Base-by-base conservation (phyloP, 176 grass and related monocot species). In the Triticum turgidum region DNA sequence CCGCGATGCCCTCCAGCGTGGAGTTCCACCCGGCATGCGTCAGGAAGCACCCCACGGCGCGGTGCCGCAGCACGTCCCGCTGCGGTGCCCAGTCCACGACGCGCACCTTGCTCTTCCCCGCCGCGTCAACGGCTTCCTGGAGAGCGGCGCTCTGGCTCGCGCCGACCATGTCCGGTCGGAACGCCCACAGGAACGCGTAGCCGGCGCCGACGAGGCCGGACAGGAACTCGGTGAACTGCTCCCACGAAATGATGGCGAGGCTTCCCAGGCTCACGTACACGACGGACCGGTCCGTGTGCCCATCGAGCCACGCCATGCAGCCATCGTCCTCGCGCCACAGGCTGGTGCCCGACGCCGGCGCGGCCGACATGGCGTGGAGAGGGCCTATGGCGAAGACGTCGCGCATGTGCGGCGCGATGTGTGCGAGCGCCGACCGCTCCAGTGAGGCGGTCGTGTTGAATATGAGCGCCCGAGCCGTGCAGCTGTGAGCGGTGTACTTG, bases 21-120 rank as follows among this genome's bases (percentile, higher is more conserved):
- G 91, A 96, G 78, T 96, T 96, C 91, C 94, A 96, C 20, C 94
- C 91, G 47, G 49, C 35, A 42, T 96, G 94, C 12, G 91, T 96
- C 9, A 96, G 75, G 72, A 95, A 95, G 76, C 94, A 91, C 30
- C 94, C 91, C 6, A 95, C 86, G 0, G 94, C 89, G 2, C 45
- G 90, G 73, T 95, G 94, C 22, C 76, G 71, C 59, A 95, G 84
- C 45, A 95, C 94, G 63, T 89, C 89, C 1, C 77, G 79, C 79
- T 95, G 93, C 76, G 91, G 91, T 9, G 66, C 81, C 93, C 91
- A 95, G 35, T 27, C 61, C 59, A 95, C 86, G 27, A 92, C 56
- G 32, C 32, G 79, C 7, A 81, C 89, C 11, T 11, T 21, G 41
- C 58, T 2, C 14, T n/a, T n/a, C 20, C 20, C 58, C 58, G 58